These are phyloP conservation scores for Parmelia sp. DNA, from an alignment of 495 filamentous ascomycete species.

Conservation along the genomic window DNA sequence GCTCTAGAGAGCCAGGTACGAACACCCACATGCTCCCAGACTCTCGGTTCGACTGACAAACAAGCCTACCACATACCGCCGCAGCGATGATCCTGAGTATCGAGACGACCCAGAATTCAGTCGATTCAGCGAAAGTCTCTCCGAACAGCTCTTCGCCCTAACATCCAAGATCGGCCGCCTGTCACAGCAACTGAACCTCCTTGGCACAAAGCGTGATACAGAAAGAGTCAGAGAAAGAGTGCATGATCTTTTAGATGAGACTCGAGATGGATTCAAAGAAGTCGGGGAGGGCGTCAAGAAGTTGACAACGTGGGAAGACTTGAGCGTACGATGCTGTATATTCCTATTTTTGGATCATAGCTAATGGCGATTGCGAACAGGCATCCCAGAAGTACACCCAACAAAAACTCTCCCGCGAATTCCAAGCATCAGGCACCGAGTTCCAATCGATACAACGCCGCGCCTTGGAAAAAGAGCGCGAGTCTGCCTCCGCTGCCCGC, in stretches of 20 bases:
- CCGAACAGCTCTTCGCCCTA: constrained; percentile 76
- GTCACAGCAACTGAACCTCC: constrained; percentile 68
- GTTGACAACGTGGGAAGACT: constrained; percentile 82
- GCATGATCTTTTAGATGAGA: constrained; percentile 77
- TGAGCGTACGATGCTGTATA: constrained; percentile 57
- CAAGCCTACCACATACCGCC: constrained; percentile 58
- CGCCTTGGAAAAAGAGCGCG: constrained; percentile 86
- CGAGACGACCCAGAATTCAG: constrained; percentile 90
- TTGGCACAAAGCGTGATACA: constrained; percentile 87
- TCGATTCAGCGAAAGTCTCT: constrained; percentile 69
- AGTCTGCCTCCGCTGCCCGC: constrained; percentile 73
- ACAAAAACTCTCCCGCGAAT: constrained; percentile 86
- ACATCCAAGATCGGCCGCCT: constrained; percentile 80
- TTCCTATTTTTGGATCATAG: not conserved
- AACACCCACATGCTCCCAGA: not conserved
- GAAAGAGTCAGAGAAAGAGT: constrained; percentile 86
- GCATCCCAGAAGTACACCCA: constrained; percentile 90
- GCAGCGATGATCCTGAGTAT: constrained; percentile 64
- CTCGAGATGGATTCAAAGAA: constrained; percentile 79
- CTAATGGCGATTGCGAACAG: constrained; percentile 38
- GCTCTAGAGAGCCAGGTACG: constrained; percentile 24
- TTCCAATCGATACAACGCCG: constrained; percentile 86
- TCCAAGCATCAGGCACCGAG: constrained; percentile 75
- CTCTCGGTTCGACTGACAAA: constrained; percentile 8
- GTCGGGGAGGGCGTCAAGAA: constrained; percentile 91